Conservation (phyloP, 208 protist species). For the Leishmania gerbilli region DNA sequence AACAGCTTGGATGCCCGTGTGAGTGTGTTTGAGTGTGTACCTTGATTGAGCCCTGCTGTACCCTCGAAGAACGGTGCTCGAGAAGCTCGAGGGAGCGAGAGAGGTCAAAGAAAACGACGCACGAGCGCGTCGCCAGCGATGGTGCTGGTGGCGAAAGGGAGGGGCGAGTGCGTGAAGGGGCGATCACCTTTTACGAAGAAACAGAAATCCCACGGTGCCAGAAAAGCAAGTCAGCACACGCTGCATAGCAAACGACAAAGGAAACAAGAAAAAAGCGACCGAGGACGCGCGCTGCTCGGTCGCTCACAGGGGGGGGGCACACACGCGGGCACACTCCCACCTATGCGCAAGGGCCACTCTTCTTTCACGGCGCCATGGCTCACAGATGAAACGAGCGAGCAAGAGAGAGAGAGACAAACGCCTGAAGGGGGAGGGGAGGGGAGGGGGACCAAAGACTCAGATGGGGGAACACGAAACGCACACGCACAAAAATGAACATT, state of each 20-base stretch:
- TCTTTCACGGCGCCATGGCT: not conserved
- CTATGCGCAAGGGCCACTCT: not conserved
- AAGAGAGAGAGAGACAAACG: not conserved
- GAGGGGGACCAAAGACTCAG: not conserved
- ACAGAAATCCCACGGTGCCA: not conserved
- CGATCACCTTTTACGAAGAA: not conserved
- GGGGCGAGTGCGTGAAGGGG: not conserved
- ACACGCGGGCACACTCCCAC: not conserved
- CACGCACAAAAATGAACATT: constrained; percentile 3
- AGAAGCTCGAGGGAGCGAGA: not conserved
- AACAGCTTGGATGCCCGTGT: not conserved
- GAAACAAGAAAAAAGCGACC: not conserved
- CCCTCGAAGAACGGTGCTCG: not conserved
- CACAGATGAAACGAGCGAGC: not conserved
- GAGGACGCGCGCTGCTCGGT: not conserved
- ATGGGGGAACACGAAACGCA: not conserved
- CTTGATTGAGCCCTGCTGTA: not conserved
- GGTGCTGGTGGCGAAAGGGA: not conserved
- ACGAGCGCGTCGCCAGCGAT: not conserved
- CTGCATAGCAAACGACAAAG: not conserved
- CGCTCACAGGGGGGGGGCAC: not conserved
- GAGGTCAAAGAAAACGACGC: not conserved
- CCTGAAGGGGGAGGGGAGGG: not conserved
- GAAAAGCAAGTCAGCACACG: not conserved
- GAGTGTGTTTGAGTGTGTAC: too few species aligned